Evolutionary conservation across 2,329 filamentous ascomycete species (phyloP).

Genomic region (Nectriaceae sp.): DNA sequence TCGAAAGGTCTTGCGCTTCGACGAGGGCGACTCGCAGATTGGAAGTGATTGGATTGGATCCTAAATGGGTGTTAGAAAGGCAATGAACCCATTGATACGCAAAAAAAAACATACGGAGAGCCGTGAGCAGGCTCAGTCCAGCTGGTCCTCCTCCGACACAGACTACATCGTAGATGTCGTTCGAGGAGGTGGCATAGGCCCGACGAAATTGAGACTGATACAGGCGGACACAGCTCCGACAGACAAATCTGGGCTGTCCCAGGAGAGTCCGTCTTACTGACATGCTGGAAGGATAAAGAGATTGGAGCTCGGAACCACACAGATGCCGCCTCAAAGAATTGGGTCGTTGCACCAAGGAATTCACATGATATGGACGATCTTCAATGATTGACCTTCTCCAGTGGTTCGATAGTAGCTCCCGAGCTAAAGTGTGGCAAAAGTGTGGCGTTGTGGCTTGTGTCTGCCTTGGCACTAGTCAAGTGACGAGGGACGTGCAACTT

Average conservation of each 20-base stretch:
- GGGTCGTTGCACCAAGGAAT: constrained; percentile 4
- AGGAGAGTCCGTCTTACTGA: constrained; percentile 28
- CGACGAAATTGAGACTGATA: constrained; percentile 39
- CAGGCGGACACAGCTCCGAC: constrained; percentile 47
- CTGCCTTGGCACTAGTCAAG: constrained; percentile 16
- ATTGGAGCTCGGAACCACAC: constrained; percentile 5
- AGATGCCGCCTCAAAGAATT: constrained; percentile 12
- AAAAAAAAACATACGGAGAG: constrained; percentile 67
- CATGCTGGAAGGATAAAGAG: constrained; percentile 21
- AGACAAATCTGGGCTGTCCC: constrained; percentile 41
- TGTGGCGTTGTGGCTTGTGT: constrained; percentile 17
- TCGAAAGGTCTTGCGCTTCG: constrained; percentile 82
- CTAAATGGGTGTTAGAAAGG: constrained; percentile 49
- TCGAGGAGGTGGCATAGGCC: constrained; percentile 46
- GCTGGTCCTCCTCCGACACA: constrained; percentile 89
- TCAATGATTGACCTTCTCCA: constrained; percentile 2
- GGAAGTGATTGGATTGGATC: constrained; percentile 73
- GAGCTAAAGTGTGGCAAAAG: constrained; percentile 10
- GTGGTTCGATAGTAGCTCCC: constrained; percentile 24
- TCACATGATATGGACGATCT: constrained; percentile 11
- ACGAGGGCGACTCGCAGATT: constrained; percentile 83
- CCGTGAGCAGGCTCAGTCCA: constrained; percentile 78
- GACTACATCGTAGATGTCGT: constrained; percentile 89
- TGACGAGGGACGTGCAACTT: constrained; percentile 21
- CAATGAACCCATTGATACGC: too few relatives aligned